Percentiles rank a stretch among this genome's conserved stretches.
phyloP scores from a whole-genome alignment of 345 rosid genomes.

The Corchorus capsularis region DNA sequence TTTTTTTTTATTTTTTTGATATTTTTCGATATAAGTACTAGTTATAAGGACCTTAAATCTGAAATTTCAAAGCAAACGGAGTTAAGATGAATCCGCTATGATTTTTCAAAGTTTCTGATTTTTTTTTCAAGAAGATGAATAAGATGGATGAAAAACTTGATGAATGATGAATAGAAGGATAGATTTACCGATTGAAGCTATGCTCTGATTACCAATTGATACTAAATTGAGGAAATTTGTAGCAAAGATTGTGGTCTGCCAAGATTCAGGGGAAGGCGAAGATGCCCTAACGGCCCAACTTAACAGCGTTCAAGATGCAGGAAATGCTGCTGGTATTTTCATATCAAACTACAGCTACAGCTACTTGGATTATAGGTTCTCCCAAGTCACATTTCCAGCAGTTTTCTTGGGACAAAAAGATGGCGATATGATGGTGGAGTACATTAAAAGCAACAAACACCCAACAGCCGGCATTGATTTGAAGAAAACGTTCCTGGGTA shows the following conservation, averaged over 20 bases:
- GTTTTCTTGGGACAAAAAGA: constrained; percentile 29
- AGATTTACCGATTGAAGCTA: too few species aligned
- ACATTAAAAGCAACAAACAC: constrained; percentile 29
- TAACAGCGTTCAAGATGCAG: constrained; percentile 20
- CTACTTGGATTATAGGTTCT: constrained; percentile 10
- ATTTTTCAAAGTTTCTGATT: too few species aligned
- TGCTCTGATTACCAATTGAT: too few species aligned
- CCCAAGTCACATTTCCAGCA: constrained; percentile 33
- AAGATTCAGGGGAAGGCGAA: constrained; percentile 24
- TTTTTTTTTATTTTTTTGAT: too few species aligned
- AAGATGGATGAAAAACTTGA: too few species aligned
- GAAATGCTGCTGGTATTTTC: constrained; percentile 41
- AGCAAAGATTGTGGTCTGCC: constrained; percentile 46
- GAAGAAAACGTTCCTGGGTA: constrained; percentile 30
- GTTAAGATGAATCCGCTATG: too few species aligned
- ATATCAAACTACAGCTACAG: constrained; percentile 36
- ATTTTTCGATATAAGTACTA: too few species aligned
- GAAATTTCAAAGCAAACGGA: too few species aligned
- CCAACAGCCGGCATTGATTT: constrained; percentile 46
- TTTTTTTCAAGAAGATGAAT: too few species aligned
- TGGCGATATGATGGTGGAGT: constrained; percentile 38
- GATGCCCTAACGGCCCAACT: constrained; percentile 30
- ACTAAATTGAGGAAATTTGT: constrained; percentile 24
- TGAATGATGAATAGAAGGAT: too few species aligned
- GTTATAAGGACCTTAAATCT: too few species aligned